Percentiles rank a stretch among this genome's conserved stretches.
Conservation (phyloP, 495 filamentous ascomycete species). For the Lophiostoma macrostomum region DNA sequence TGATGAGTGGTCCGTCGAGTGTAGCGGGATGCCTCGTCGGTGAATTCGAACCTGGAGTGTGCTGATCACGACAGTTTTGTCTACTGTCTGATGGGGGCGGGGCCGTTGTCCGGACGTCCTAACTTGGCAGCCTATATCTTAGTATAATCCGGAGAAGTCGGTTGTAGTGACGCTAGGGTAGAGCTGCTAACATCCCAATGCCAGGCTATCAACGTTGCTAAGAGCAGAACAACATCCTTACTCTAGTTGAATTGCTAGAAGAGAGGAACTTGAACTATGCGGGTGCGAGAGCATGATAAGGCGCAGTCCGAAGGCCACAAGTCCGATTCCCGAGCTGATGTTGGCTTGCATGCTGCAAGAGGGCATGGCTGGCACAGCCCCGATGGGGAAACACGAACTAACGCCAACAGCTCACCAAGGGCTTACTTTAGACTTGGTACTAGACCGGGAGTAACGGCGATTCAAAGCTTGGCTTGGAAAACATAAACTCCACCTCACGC, state of each 20-base stretch:
- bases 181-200: not conserved
- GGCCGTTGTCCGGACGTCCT: conserved; percentile 10
- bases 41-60: conserved; percentile 2
- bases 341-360: no score
- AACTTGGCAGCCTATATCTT: conserved; percentile 12
- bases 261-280: no score
- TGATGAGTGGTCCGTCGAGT: conserved; percentile 4
- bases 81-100: not conserved
- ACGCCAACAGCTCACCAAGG: conserved; percentile 22
- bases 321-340: conserved; percentile 18
- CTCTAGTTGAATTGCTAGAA: no score
- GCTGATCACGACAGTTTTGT: conserved; percentile 17
- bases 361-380: conserved; percentile 22
- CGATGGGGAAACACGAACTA: conserved; percentile 5
- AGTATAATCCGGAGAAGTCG: not conserved
- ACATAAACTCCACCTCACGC: not conserved
- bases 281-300: no score
- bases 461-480: conserved; percentile 24
- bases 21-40: conserved; percentile 3
- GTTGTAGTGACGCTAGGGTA: not conserved
- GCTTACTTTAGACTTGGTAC: conserved; percentile 24
- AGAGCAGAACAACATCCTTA: no score
- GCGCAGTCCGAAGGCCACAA: no score
- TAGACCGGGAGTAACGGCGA: conserved; percentile 7
- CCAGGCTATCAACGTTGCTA: not conserved